Conservation (phyloP, 2,329 filamentous ascomycete genomes). For the Aspergillus ustus region DNA sequence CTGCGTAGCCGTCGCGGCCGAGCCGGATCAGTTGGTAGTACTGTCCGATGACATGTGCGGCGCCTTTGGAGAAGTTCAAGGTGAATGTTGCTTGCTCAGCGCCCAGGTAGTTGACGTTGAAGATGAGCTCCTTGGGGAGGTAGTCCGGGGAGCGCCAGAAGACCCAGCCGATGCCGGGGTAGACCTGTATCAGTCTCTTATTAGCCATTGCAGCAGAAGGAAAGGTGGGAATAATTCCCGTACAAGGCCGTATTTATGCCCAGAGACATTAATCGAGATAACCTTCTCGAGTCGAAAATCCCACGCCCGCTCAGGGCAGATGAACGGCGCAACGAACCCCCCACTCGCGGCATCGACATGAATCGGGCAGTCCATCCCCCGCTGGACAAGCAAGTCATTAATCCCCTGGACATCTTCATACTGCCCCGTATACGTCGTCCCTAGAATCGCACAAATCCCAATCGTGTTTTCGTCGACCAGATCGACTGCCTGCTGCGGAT, state of each 20-base stretch:
- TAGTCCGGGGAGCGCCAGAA: conserved; percentile 69
- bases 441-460: conserved; percentile 74
- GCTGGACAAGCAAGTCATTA: conserved; percentile 65
- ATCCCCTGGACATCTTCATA: conserved; percentile 74
- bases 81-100: conserved; percentile 74
- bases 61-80: conserved; percentile 73
- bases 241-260: conserved; percentile 56
- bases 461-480: conserved; percentile 78
- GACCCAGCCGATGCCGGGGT: conserved; percentile 72
- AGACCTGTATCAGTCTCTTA: conserved; percentile 43
- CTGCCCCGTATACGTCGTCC: conserved; percentile 74
- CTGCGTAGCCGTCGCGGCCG: conserved; percentile 67
- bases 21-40: conserved; percentile 76
- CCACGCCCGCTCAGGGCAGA: conserved; percentile 38
- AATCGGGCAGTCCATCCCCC: conserved; percentile 56
- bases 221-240: background rate
- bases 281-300: conserved; percentile 39
- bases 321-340: conserved; percentile 50
- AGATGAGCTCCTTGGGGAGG: conserved; percentile 70
- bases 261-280: conserved; percentile 63
- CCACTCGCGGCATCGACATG: conserved; percentile 51
- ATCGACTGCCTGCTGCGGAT: conserved; percentile 66
- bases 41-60: conserved; percentile 71
- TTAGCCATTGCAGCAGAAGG: background rate
- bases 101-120: conserved; percentile 73